A percentile compares a stretch with the other conserved stretches of the same genome.
Conservation (phyloP, 1,284 basidiomycete species). For the Papiliotrema laurentii region DNA sequence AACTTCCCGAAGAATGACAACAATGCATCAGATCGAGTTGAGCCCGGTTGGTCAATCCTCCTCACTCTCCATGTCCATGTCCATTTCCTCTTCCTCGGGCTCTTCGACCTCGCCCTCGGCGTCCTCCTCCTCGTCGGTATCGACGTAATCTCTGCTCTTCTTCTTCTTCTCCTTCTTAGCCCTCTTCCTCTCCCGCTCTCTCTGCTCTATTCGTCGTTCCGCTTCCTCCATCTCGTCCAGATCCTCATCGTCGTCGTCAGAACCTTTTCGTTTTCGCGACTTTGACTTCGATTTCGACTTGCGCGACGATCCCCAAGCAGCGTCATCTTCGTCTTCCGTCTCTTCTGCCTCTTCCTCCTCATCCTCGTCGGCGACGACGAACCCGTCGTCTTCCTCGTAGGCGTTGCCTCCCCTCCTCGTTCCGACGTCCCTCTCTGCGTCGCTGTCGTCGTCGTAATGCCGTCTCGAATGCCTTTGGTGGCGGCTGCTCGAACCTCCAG, state of each 20-base stretch:
- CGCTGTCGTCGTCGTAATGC: neutral
- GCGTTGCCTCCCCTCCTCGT: constrained; percentile 6
- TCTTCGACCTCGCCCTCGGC: constrained; percentile 22
- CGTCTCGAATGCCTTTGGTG: neutral
- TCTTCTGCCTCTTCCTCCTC: constrained; percentile 26
- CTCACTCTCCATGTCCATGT: constrained; percentile 46
- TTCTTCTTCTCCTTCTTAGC: constrained; percentile 22
- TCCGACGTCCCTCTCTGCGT: neutral
- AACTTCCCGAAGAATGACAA: too few relatives aligned
- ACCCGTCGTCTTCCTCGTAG: constrained; percentile 46
- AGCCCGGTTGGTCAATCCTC: constrained; percentile 35
- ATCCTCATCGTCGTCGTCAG: constrained; percentile 17
- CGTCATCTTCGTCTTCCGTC: constrained; percentile 22
- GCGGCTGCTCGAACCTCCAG: neutral
- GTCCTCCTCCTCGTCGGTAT: constrained; percentile 32
- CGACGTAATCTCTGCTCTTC: constrained; percentile 28
- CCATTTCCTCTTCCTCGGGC: constrained; percentile 33
- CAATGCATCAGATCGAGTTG: too few relatives aligned
- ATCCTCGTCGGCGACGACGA: constrained; percentile 42
- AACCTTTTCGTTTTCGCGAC: constrained; percentile 15
- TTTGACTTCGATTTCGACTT: constrained; percentile 14
- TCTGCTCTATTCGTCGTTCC: constrained; percentile 31
- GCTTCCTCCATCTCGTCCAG: constrained; percentile 38
- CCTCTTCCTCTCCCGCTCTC: constrained; percentile 28
- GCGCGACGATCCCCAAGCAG: constrained; percentile 7